Evolutionary conservation across 495 filamentous ascomycete species (phyloP), one percentile per base, ranked within the genome.

Genomic region (Hapsidospora chrysogenum): DNA sequence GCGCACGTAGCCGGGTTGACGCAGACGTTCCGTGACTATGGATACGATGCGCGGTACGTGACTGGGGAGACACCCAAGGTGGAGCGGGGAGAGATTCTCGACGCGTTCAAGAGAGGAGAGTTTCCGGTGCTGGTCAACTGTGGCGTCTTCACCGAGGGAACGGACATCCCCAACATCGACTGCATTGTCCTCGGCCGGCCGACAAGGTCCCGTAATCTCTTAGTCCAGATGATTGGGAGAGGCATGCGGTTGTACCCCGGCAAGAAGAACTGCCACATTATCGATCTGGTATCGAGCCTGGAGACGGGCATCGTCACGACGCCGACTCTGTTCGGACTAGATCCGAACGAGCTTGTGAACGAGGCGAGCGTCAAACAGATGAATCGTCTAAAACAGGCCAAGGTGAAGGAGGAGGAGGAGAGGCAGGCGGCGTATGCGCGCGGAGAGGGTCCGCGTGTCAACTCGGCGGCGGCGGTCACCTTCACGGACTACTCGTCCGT

Each of bases 141-240:
- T 52, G 85, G 85, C 3, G 75, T 99, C 33, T 95, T 94, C 44
- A 96, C 87, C 2, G 89, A 99, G 59, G 87, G 68, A 11, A 99
- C 92, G 8, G 89, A 99, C 48, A 89, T 96, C 13, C 89, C 89
- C 3, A 96, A 96, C 49, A 83, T 96, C 39, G 89, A 99, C 51
- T 96, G 89, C 40, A 68, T 99, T 8, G 49, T 99, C 9, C 63
- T 99, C 27, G 86, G 84, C 4, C 61, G 92, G 22, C 89, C 89
- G 3, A 99, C 89, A 7, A 72, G 74, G 36, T 96, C 89, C 11
- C 72, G 78, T 15, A 95, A 94, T 42, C 63, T 99, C 6, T 65
- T 99, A 2, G 74, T 94, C 3, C 89, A 99, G 51, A 99, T 99
- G 89, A 92, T 99, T 32, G 89, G 89, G 0, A 74, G 89, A 40